Evolutionary conservation across 2,329 filamentous ascomycete species (phyloP), one percentile per base, ranked within the genome.

Genomic region (Ascochyta pisi): DNA sequence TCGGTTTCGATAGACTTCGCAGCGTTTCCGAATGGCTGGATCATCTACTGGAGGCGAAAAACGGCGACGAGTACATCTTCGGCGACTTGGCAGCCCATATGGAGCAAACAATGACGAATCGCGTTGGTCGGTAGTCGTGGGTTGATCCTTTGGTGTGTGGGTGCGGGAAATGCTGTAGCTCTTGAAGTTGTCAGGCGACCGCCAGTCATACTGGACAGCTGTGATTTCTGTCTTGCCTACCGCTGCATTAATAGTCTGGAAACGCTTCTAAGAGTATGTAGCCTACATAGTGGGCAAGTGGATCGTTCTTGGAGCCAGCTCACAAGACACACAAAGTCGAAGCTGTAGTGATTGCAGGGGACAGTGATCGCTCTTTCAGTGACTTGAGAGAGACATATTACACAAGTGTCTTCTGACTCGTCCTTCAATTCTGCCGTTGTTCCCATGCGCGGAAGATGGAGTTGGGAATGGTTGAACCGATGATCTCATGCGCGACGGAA

Each of bases 351-450:
- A 38, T 85, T 83, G 79, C 93, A 98, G 7, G 93, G 92, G 19
- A 83, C 78, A 7, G 90, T 85, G 46, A 88, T 81, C 60, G 90
- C 92, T 48, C 85, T 78, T 66, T 95, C 90, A 9, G 86, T 85
- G 68, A 96, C 82, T 49, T 78, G 70, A 53, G 94, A 90, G 58
- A 97, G 86, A 75, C 93, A 98, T 74, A 98, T 95, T 61, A 96
- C 91, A 75, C 93, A 97, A 68, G 51, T 55, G 54, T 75, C 73
- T 38, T 59, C 50, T 15, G 64, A 57, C 31, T 66, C 56, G 38
- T 67, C 58, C 34, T 27, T 52, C 33, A 60, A 46, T 15, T 26
- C 56, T 44, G 60, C 33, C 19, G 57, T 58, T 35, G 60, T 62
- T 41, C 66, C 66, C 72, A 74, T 71, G 61, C 69, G 67, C 58